Base-by-base conservation (phyloP, 164 flowering plant species). In the Annona cherimola region DNA sequence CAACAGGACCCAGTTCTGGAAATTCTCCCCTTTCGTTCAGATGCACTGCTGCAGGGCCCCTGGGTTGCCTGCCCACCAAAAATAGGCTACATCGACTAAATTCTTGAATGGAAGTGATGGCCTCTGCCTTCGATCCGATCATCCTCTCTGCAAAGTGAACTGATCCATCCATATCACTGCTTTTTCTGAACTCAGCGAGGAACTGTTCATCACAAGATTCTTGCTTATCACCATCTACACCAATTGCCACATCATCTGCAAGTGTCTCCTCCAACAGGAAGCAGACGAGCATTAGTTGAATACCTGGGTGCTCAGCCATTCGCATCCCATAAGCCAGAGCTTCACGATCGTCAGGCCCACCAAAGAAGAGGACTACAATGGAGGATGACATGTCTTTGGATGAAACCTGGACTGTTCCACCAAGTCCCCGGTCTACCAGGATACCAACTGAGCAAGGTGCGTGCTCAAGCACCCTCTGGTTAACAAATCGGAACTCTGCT, bases 1-100 rank as follows among this genome's bases (percentile, higher is more conserved):
- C 98, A 0, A 89, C 62, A 4, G 91, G 91, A 2, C 98, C 98
- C 35, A 92, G 61, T 69, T 92, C 98, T 1, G 90, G 87, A 45
- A 81, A 85, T 1, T 88, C 89, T 42, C 60, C 71, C n/a, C 75
- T 81, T 54, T 61, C 74, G 45, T 40, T 64, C 55, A 79, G 61
- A 2, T 77, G 45, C 8, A 59, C 50, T 20, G 78, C 60, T 2
- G 69, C 71, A 8, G 61, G 63, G 1, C 35, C 71, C n/a, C 74
- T 61, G 2, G 90, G 79, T 73, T 41, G 71, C 68, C 87, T 68
- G 19, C 90, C 90, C 16, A 87, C 89, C 65, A 86, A 2, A 14
- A 87, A 77, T 54, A 89, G 74, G 76, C 81, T 84, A 75, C 82
- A 80, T 39, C 73, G 76, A 74, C 73, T 79, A 73, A 71, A 68